These are phyloP conservation scores for Pseudocercospora cruenta DNA, from an alignment of 2,329 filamentous ascomycete genomes.

Conservation along the genomic window DNA sequence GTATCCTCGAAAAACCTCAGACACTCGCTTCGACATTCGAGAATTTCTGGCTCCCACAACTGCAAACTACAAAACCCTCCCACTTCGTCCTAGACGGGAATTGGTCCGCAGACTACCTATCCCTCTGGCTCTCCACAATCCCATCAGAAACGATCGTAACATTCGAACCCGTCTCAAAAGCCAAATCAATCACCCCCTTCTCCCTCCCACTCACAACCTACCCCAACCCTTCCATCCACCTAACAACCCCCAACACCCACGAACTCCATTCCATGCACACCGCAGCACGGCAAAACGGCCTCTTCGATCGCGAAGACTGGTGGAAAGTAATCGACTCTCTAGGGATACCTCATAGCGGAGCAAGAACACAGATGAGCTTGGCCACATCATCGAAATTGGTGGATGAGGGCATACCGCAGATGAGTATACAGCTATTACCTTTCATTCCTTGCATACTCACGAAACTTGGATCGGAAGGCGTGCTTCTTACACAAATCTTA, in stretches of 20 bases:
- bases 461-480: conserved; percentile 77
- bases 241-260: conserved; percentile 80
- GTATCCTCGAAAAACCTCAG: conserved; percentile 63
- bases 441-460: conserved; percentile 84
- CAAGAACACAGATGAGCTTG: conserved; percentile 70
- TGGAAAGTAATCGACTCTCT: conserved; percentile 79
- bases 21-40: conserved; percentile 42
- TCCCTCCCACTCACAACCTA: conserved; percentile 49
- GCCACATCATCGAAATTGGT: conserved; percentile 71
- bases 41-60: conserved; percentile 62
- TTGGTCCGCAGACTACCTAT: conserved; percentile 70
- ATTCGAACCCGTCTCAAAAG: conserved; percentile 86
- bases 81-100: conserved; percentile 89
- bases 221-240: conserved; percentile 67
- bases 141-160: conserved; percentile 61
- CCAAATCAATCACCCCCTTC: conserved; percentile 76
- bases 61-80: conserved; percentile 62
- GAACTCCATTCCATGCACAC: conserved; percentile 81
- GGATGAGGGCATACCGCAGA: conserved; percentile 80
- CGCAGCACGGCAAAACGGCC: conserved; percentile 66
- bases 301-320: conserved; percentile 74
- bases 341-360: conserved; percentile 69
- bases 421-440: conserved; percentile 81
- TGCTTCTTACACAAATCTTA: conserved; percentile 75
- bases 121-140: conserved; percentile 61